These are phyloP conservation scores for Diddensiella transvaalensis DNA, from an alignment of 805 yeast genomes.

Conservation along the genomic window DNA sequence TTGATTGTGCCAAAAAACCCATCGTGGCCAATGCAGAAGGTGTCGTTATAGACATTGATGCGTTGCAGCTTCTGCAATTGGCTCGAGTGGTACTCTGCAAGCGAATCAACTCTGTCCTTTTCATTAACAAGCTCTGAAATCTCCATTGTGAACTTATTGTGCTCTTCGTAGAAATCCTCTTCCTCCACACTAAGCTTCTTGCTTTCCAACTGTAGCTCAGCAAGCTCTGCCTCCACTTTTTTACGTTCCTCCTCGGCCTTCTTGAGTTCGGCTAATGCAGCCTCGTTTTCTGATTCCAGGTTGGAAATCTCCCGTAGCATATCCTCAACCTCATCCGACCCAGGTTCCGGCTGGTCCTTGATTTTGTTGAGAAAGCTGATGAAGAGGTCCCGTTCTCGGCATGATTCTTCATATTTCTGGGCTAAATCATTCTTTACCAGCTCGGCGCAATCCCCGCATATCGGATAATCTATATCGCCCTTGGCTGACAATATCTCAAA, in stretches of 20 bases:
- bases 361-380: conserved; percentile 67
- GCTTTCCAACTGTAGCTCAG: conserved; percentile 38
- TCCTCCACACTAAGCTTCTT: conserved; percentile 41
- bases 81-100: conserved; percentile 57
- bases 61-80: conserved; percentile 68
- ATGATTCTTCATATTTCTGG: conserved; percentile 64
- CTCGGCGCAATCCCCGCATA: conserved; percentile 82
- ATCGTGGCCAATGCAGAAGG: conserved; percentile 79
- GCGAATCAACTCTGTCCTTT: conserved; percentile 59
- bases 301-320: conserved; percentile 45
- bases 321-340: conserved; percentile 42
- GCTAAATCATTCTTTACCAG: conserved; percentile 61
- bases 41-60: conserved; percentile 77
- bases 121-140: conserved; percentile 49
- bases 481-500: conserved; percentile 70
- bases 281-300: conserved; percentile 40
- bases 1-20: conserved; percentile 86
- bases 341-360: conserved; percentile 50
- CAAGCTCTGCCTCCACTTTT: conserved; percentile 46
- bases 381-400: conserved; percentile 76
- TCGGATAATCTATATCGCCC: conserved; percentile 78
- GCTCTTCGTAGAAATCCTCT: conserved; percentile 42
- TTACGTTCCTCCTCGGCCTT: conserved; percentile 33
- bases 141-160: conserved; percentile 56
- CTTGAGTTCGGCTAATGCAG: conserved; percentile 35